Conservation (phyloP, 345 rosid genomes). For the Citrus australasica region DNA sequence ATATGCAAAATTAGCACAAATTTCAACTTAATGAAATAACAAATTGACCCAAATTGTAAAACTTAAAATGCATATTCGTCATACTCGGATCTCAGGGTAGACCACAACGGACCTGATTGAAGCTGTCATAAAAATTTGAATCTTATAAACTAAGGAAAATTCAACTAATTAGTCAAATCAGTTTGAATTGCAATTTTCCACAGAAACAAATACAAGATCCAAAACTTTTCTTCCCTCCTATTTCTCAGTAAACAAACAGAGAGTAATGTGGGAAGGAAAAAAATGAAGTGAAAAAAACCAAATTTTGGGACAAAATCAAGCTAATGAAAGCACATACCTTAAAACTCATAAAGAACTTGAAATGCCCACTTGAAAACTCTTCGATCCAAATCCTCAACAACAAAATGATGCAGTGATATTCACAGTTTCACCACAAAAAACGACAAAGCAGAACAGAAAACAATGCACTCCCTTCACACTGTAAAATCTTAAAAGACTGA, state of each 20-base stretch:
- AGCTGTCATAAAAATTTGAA: background rate
- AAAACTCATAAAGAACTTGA: constrained; percentile 17
- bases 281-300: background rate
- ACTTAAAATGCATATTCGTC: background rate
- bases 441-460: constrained; percentile 21
- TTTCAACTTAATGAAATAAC: background rate
- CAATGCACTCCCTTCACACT: constrained; percentile 14
- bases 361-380: constrained; percentile 17
- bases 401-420: constrained; percentile 14
- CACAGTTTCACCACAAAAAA: constrained; percentile 21
- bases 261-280: background rate
- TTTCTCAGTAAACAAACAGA: constrained; percentile 18
- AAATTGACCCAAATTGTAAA: background rate
- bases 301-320: background rate
- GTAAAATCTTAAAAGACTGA: constrained; percentile 1
- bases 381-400: constrained; percentile 42
- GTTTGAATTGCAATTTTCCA: constrained; percentile 13
- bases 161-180: constrained; percentile 8
- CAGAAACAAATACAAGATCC: constrained; percentile 28
- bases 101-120: background rate
- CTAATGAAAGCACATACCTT: constrained; percentile 27
- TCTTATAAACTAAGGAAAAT: background rate
- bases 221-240: background rate
- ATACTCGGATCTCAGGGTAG: background rate
- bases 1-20: background rate